Base-by-base conservation (phyloP, 371 early-diverging fungal genomes). In the Apophysomyces trapeziformis region DNA sequence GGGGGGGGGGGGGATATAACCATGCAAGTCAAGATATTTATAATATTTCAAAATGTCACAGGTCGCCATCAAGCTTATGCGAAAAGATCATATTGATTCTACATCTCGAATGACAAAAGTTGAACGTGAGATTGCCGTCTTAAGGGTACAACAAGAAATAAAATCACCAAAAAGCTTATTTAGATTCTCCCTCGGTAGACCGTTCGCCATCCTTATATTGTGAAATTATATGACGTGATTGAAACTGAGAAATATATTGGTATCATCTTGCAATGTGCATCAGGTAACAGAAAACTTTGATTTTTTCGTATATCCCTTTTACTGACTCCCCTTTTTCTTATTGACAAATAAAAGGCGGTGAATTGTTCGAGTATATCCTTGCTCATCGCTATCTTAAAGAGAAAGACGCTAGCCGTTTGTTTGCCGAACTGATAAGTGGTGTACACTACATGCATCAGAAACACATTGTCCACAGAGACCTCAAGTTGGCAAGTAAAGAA, bases 31-130 rank as follows among this genome's bases (percentile, higher is more conserved):
- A 50, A 50, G 54, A 21, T 50, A 50, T 50, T 50, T 50, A 50
- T 50, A n/a, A 4, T 11, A 50, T 21, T 50, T 8, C 32, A 26
- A 26, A 50, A 50, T 50, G 21, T 50, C 60, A 32, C 73, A 92
- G 92, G 92, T 90, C 13, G 93, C 94, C 47, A 92, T 93, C 58
- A 93, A 93, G 70, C 78, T 93, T 36, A 90, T 93, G 62, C 85
- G 90, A 74, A 89, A 91, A 70, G 92, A 92, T 67, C 90, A 88
- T 70, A 90, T 93, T 38, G 94, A 92, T 67, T 86, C 89, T 43
- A 84, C 90, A 50, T 87, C 89, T 60, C 82, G 92, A 67, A 85
- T 92, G 68, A 87, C 89, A 66, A 93, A 93, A 68, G 89, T 93
- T 58, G 90, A 92, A 65, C 86, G 94, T 32, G 94, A 93, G 76